Percentiles rank a stretch among this genome's conserved stretches.
Evolutionary conservation across 2,329 filamentous ascomycete species (phyloP).

Genomic region (Blumeriella jaapii): DNA sequence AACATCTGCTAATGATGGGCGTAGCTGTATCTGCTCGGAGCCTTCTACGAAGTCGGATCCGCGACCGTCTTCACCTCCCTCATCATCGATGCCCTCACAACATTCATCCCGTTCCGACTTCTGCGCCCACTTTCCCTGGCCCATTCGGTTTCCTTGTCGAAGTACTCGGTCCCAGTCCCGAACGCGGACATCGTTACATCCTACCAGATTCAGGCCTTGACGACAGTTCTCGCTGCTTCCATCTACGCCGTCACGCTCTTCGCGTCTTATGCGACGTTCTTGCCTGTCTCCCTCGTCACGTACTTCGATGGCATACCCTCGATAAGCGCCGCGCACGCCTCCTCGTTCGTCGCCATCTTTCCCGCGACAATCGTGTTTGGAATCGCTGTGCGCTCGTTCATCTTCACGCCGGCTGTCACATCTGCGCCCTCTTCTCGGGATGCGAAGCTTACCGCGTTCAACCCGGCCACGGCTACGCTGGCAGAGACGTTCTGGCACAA

Average conservation of each 20-base stretch:
- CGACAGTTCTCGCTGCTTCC: constrained; percentile 53
- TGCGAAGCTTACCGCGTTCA: constrained; percentile 41
- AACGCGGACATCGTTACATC: constrained; percentile 58
- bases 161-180: constrained; percentile 32
- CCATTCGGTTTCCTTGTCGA: constrained; percentile 42
- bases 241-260: constrained; percentile 69
- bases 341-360: constrained; percentile 48
- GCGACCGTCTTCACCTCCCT: constrained; percentile 50
- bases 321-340: constrained; percentile 54
- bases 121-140: constrained; percentile 55
- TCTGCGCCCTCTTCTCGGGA: constrained; percentile 39
- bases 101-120: constrained; percentile 62
- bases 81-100: constrained; percentile 55
- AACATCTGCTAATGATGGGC: constrained; percentile 4
- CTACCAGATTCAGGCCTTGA: constrained; percentile 48
- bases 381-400: constrained; percentile 59
- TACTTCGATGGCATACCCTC: constrained; percentile 65
- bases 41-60: constrained; percentile 63
- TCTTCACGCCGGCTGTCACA: constrained; percentile 59
- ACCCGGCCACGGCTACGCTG: constrained; percentile 53
- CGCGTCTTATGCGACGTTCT: constrained; percentile 53
- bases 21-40: constrained; percentile 60
- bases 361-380: constrained; percentile 49
- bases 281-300: constrained; percentile 60
- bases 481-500: constrained; percentile 62